Percentiles rank a stretch among this genome's conserved stretches.
These are phyloP conservation scores for Cladobotryum protrusum DNA, from an alignment of 2,329 filamentous ascomycete genomes.

Conservation along the genomic window DNA sequence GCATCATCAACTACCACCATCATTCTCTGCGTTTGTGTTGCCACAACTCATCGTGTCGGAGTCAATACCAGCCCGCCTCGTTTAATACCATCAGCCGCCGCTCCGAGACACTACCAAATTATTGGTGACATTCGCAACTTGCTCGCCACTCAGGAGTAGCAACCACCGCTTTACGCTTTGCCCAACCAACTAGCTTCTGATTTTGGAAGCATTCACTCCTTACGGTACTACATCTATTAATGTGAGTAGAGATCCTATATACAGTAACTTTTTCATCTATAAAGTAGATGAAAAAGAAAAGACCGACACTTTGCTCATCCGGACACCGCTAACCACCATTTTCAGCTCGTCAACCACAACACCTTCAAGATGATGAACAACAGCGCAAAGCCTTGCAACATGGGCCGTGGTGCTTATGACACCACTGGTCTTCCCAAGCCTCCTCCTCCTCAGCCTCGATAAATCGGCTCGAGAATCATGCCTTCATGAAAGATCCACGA, in stretches of 20 bases:
- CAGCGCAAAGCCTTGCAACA: constrained; percentile 33
- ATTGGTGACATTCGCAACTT: constrained; percentile 30
- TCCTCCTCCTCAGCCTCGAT: constrained; percentile 36
- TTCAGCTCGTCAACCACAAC: background rate
- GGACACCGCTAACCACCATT: background rate
- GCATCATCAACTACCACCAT: constrained; percentile 11
- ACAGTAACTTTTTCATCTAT: too few relatives aligned
- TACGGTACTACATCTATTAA: too few relatives aligned
- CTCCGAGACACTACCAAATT: constrained; percentile 27
- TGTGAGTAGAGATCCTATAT: too few relatives aligned
- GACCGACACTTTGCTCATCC: constrained; percentile 1
- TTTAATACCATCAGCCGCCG: constrained; percentile 22
- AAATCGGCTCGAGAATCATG: constrained; percentile 14
- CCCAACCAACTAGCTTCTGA: too few relatives aligned
- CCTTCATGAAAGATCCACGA: constrained; percentile 3
- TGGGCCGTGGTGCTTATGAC: constrained; percentile 48
- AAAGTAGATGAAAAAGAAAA: background rate
- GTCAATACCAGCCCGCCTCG: constrained; percentile 20
- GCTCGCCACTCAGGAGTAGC: constrained; percentile 23
- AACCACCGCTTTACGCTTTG: too few relatives aligned
- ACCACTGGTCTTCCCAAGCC: constrained; percentile 45
- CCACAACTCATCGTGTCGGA: constrained; percentile 27
- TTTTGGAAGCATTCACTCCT: too few relatives aligned
- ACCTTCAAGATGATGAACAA: constrained; percentile 31
- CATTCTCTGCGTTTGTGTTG: constrained; percentile 25